Evolutionary conservation across 345 rosid species (phyloP).

Genomic region (Garcia nutans): DNA sequence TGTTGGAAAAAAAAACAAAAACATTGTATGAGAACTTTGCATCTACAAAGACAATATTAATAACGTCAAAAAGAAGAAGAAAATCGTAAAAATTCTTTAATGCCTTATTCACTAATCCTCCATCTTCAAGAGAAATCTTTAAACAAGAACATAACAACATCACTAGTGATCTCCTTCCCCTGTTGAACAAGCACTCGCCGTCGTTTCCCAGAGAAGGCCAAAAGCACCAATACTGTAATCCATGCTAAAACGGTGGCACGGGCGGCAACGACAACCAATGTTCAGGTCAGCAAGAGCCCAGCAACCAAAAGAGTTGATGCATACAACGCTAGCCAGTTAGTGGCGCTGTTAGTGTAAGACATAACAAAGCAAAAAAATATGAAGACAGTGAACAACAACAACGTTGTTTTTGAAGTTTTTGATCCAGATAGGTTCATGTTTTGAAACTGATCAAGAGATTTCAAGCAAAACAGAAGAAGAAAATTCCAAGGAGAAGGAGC

Average conservation of each 20-base stretch:
- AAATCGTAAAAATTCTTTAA: neutral
- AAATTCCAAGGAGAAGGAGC: neutral
- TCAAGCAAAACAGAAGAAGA: neutral
- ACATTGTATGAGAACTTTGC: neutral
- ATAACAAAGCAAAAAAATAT: constrained; percentile 17
- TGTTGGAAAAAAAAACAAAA: too few relatives aligned
- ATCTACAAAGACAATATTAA: neutral
- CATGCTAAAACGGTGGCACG: constrained; percentile 53
- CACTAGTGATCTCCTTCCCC: constrained; percentile 47
- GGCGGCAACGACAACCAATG: constrained; percentile 37
- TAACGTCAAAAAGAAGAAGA: neutral
- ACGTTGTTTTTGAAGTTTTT: constrained; percentile 12
- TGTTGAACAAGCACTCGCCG: constrained; percentile 43
- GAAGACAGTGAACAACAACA: constrained; percentile 9
- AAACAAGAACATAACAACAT: constrained; percentile 35
- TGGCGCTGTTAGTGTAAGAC: neutral
- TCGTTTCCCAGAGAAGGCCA: constrained; percentile 47
- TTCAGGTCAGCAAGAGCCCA: constrained; percentile 23
- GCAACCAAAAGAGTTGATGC: constrained; percentile 17
- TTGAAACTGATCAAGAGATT: neutral
- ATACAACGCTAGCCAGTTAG: constrained; percentile 19
- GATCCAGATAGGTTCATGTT: constrained; percentile 10
- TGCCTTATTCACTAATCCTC: neutral
- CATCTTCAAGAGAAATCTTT: constrained; percentile 2
- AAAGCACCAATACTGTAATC: constrained; percentile 51